Evolutionary conservation across 2,329 filamentous ascomycete species (phyloP), one percentile per base, ranked within the genome.

Genomic region (Orbilia brochopaga): DNA sequence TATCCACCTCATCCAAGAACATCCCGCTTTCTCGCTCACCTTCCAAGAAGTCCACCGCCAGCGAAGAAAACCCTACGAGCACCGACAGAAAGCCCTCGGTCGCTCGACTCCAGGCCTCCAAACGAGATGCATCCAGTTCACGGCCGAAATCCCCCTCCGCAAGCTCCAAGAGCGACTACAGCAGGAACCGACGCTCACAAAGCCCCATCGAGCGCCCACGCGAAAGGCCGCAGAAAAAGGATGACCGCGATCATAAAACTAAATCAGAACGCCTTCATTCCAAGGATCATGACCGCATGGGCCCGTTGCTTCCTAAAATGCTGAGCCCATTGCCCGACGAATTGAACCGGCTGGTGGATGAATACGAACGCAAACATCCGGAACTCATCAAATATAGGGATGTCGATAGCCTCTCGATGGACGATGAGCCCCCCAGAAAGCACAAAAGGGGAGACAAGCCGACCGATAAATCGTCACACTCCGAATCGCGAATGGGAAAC

Each of bases 281-380:
- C 13, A 64, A 64, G 52, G 59, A 64, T 2, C 21, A 30, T 2
- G 58, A 53, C 19, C 51, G 48, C 7, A 15, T 40, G 10, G 11
- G 19, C 8, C 56, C 51, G 13, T 24, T 60, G 15, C 44, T 73
- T 6, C 69, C 69, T 5, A 58, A 61, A 37, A 65, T 73, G 61
- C 42, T 73, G 6, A 73, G 69, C 40, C 69, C 69, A 24, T 32
- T 73, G 6, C 61, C 69, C 13, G 69, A 73, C 21, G 61, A 73
- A 15, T 24, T 73, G n/a, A 73, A 62, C 23, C 56, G 44, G 35
- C 27, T 66, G 8, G 69, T 62, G 13, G 69, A 73, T n/a, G 69
- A 73, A 13, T 73, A 65, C 32, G 56, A 61, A n/a, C 60, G 58
- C 7, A 42, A 44, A 23, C 53, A 66, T 53, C 55, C 32, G 8